Evolutionary conservation across 2,329 filamentous ascomycete species (phyloP).

Genomic region (Scedosporium dehoogii): DNA sequence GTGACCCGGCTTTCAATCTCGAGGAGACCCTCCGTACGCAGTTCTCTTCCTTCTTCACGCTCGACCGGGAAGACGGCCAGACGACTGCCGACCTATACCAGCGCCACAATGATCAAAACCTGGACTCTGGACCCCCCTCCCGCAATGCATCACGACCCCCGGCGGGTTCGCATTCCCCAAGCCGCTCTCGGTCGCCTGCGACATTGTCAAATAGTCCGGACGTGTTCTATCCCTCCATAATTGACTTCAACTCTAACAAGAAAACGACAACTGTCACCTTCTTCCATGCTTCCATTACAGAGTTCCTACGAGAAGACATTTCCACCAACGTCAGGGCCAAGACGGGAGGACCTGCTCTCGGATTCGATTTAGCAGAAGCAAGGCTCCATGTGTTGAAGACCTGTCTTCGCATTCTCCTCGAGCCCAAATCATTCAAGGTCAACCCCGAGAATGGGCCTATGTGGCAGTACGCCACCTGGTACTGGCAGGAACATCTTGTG

Average conservation of each 20-base stretch:
- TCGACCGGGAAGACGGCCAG: slow-evolving; percentile 32
- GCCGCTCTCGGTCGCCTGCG: slow-evolving; percentile 13
- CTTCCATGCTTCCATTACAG: slow-evolving; percentile 28
- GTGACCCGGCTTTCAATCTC: slow-evolving; percentile 27
- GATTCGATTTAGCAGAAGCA: slow-evolving; percentile 23
- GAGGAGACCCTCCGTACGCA: slow-evolving; percentile 33
- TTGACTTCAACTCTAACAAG: slow-evolving; percentile 32
- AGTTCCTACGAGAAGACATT: slow-evolving; percentile 26
- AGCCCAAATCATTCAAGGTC: slow-evolving; percentile 10
- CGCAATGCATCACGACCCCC: slow-evolving; percentile 1
- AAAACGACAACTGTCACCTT: slow-evolving; percentile 27
- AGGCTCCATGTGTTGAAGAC: slow-evolving; percentile 26
- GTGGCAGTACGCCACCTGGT: slow-evolving; percentile 31
- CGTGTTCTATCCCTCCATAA: slow-evolving; percentile 18
- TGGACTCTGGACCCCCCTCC: background rate
- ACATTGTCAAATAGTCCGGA: slow-evolving; percentile 15
- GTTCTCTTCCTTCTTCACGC: slow-evolving; percentile 35
- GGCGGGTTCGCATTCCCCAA: slow-evolving; percentile 10
- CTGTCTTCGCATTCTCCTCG: slow-evolving; percentile 29
- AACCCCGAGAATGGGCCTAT: slow-evolving; percentile 3
- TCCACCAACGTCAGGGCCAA: slow-evolving; percentile 11
- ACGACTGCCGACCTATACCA: slow-evolving; percentile 25
- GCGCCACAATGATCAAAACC: slow-evolving; percentile 2
- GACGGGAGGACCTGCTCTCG: slow-evolving; percentile 16
- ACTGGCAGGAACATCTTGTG: slow-evolving; percentile 32